phyloP scores from a whole-genome alignment of 352 stramenopile species.

The Hyaloperonospora brassicae region DNA sequence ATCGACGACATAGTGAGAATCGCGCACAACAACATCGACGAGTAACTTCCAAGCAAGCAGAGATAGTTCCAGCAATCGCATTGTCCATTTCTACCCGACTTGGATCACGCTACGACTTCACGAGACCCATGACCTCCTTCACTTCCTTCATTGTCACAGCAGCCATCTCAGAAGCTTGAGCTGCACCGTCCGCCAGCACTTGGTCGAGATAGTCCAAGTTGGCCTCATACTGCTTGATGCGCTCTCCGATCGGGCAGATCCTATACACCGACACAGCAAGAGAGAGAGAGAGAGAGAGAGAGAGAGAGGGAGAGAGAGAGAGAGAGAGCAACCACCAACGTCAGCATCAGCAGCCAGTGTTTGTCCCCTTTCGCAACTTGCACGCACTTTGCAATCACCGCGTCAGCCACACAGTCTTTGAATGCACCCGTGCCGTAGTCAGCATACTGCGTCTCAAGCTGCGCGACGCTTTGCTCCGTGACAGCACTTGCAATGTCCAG shows the following conservation, averaged over 20 bases:
- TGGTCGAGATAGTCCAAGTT: constrained; percentile 87
- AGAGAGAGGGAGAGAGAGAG: not conserved
- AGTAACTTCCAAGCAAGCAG: no score
- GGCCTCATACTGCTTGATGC: constrained; percentile 88
- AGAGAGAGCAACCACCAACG: constrained; percentile 5
- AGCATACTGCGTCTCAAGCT: constrained; percentile 57
- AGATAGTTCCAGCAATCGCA: no score
- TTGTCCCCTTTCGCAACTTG: not conserved
- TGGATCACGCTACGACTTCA: constrained; percentile 9
- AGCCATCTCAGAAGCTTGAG: constrained; percentile 52
- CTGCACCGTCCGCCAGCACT: constrained; percentile 84
- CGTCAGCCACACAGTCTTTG: constrained; percentile 92
- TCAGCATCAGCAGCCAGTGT: constrained; percentile 6
- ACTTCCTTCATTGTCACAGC: constrained; percentile 67
- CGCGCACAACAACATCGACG: no score
- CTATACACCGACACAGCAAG: constrained; percentile 15
- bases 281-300: not conserved
- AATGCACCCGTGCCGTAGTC: constrained; percentile 84
- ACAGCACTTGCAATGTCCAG: constrained; percentile 86
- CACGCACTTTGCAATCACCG: constrained; percentile 89
- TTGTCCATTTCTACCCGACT: no score
- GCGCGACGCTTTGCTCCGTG: constrained; percentile 66
- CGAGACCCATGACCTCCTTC: constrained; percentile 64
- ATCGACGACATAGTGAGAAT: no score
- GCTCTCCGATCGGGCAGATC: constrained; percentile 90